phyloP scores from a whole-genome alignment of 805 yeast genomes.

The Huiozyma naganishii region DNA sequence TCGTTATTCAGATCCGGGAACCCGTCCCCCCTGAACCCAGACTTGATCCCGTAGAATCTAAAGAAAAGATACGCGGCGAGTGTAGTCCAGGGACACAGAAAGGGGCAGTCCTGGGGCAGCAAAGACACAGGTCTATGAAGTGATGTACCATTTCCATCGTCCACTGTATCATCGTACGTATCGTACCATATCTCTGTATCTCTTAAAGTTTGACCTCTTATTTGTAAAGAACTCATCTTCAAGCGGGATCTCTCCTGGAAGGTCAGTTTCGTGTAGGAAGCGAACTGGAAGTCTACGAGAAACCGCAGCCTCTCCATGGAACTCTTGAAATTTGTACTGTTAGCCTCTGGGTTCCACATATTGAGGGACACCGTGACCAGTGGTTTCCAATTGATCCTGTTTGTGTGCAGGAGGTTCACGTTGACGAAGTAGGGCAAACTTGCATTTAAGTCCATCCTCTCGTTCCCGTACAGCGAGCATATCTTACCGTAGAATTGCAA shows the following conservation, averaged over 20 bases:
- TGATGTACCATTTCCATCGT: not conserved
- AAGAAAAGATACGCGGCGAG: constrained; percentile 22
- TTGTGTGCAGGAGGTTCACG: constrained; percentile 9
- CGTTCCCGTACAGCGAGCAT: constrained; percentile 14
- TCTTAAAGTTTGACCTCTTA: not conserved
- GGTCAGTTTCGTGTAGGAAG: constrained; percentile 15
- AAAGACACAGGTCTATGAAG: constrained; percentile 10
- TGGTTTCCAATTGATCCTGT: not conserved
- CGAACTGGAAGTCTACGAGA: constrained; percentile 23
- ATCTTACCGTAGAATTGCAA: constrained; percentile 16
- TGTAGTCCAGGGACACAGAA: constrained; percentile 22
- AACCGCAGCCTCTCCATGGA: constrained; percentile 21
- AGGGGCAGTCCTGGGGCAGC: constrained; percentile 17
- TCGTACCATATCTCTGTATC: not conserved
- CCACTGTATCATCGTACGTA: not conserved
- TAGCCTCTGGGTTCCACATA: constrained; percentile 22
- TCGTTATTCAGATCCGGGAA: constrained; percentile 20
- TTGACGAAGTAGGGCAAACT: constrained; percentile 16
- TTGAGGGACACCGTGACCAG: constrained; percentile 16
- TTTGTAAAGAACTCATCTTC: constrained; percentile 12
- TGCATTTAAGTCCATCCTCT: constrained; percentile 9
- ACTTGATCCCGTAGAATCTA: constrained; percentile 23
- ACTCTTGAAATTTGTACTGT: constrained; percentile 20
- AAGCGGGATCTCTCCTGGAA: constrained; percentile 18
- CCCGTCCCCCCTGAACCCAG: constrained; percentile 20